Evolutionary conservation across 2,329 filamentous ascomycete species (phyloP), one percentile per base, ranked within the genome.

Genomic region (Dactylellina parvicollis): DNA sequence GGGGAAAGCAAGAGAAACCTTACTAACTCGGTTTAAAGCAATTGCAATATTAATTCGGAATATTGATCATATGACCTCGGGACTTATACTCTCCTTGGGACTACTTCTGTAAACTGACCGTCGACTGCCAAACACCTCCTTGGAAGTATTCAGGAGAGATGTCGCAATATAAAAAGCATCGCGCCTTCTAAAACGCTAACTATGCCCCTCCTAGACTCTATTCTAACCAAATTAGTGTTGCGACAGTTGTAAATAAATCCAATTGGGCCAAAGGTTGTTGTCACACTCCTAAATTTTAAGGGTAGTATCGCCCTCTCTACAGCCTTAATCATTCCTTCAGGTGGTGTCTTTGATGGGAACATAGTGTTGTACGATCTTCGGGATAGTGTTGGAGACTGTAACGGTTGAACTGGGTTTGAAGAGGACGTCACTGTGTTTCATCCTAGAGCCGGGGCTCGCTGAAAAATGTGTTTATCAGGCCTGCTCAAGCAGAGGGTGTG

Each of bases 401-500:
- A 46, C 2, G 61, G 61, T 8, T 50, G 57, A 16, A 22, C 49
- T 4, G 61, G 57, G 30, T 20, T 66, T 18, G 61, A 66, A n/a
- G 61, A 66, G n/a, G 61, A 36, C 3, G 61, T 50, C 56, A 83
- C 85, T 47, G 84, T 86, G n/a, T 78, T 86, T 86, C 81, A 80
- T 84, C 73, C 80, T 86, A 57, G 80, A 83, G 77, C 80, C 82
- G 55, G 85, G 85, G 28, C 85, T 82, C 81, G 24, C 79, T 86
- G 26, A 82, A 81, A 75, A 86, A 86, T 76, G 84, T 84, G 77
- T 85, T 86, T 77, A 85, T 86, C 57, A 84, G 85, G 20, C 80
- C 80, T n/a, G 81, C 83, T 67, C 80, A 85, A 73, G 81, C 82
- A 34, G 84, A 85, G 78, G 84, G 82, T 59, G 82, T 86, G 30